Evolutionary conservation across 2,329 filamentous ascomycete genomes (phyloP), one percentile per base, ranked within the genome.

Genomic region (Dryadomyces sulphureus): DNA sequence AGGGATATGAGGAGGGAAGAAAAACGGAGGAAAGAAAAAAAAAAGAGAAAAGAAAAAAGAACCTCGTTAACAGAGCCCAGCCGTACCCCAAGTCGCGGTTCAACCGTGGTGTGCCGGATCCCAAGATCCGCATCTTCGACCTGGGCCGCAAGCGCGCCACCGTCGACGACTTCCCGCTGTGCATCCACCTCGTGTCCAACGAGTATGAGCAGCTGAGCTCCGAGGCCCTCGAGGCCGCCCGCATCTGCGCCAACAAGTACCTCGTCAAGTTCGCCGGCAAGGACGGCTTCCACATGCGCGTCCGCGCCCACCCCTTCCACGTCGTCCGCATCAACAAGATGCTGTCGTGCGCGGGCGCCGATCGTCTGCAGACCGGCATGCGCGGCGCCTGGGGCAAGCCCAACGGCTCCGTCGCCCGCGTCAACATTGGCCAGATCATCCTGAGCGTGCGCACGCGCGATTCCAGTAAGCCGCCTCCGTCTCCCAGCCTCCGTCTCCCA

Each of bases 321-420:
- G 92, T 98, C 73, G 84, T 98, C 79, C 92, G 92, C 74, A 98
- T 98, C 89, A 98, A 98, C 88, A 98, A 98, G 85, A 98, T 98
- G 92, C 90, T 98, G 87, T 96, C 92, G 67, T 98, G 92, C 72
- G 92, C 92, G 65, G 92, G 92, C 80, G 92, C 92, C 82, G 92
- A 98, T 96, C 88, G 92, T 84, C 79, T 98, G 72, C 92, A 98
- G 75, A 98, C 92, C 61, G 92, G 92, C 79, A 98, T 98, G 92
- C 90, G 92, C 84, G 92, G 92, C 82, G 92, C 92, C 62, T 98
- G 88, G 82, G 92, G 92, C 67, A 98, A 98, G 84, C 92, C 92
- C 70, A 94, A 96, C 79, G 92, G 92, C 67, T 83, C 79, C 63
- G 92, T 98, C 65, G 92, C 92, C 69, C 92, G 92, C 85, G 90